phyloP scores from a whole-genome alignment of 2,329 filamentous ascomycete species.

The Paraconiothyrium sp. region DNA sequence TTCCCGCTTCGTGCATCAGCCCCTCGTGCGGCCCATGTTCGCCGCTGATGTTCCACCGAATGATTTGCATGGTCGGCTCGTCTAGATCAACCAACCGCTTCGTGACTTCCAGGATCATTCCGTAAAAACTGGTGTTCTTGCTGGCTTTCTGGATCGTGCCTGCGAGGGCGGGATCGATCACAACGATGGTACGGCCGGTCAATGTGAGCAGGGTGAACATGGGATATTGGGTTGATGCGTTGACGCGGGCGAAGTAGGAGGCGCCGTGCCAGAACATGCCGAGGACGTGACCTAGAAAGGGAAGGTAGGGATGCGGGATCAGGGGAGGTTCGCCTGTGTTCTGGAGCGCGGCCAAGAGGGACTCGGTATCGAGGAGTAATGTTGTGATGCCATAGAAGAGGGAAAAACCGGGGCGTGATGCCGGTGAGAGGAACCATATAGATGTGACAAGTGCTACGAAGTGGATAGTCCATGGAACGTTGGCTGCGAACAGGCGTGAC shows the following conservation, averaged over 20 bases:
- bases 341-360: conserved; percentile 21
- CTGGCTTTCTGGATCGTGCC: conserved; percentile 49
- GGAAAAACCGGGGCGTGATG: conserved; percentile 5
- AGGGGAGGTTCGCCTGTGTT: conserved; percentile 52
- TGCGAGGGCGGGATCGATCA: conserved; percentile 53
- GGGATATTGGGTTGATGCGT: conserved; percentile 37
- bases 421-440: background rate
- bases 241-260: conserved; percentile 49
- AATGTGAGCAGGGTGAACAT: conserved; percentile 57
- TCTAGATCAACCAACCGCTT: conserved; percentile 48
- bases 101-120: conserved; percentile 52
- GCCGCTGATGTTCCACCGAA: conserved; percentile 37
- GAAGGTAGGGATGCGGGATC: conserved; percentile 50
- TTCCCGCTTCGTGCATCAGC: conserved; percentile 24
- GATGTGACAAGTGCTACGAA: conserved; percentile 4
- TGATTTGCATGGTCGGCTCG: conserved; percentile 22
- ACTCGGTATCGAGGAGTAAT: conserved; percentile 21
- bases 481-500: conserved; percentile 16
- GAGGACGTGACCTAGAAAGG: conserved; percentile 57
- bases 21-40: conserved; percentile 28
- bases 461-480: conserved; percentile 20
- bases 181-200: conserved; percentile 53
- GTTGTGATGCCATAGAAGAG: conserved; percentile 10
- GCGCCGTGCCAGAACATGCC: conserved; percentile 47
- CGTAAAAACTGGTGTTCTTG: conserved; percentile 54